A percentile compares a stretch with the other conserved stretches of the same genome.
phyloP scores from a whole-genome alignment of 2,329 filamentous ascomycete species.

The Colletotrichum shisoi region DNA sequence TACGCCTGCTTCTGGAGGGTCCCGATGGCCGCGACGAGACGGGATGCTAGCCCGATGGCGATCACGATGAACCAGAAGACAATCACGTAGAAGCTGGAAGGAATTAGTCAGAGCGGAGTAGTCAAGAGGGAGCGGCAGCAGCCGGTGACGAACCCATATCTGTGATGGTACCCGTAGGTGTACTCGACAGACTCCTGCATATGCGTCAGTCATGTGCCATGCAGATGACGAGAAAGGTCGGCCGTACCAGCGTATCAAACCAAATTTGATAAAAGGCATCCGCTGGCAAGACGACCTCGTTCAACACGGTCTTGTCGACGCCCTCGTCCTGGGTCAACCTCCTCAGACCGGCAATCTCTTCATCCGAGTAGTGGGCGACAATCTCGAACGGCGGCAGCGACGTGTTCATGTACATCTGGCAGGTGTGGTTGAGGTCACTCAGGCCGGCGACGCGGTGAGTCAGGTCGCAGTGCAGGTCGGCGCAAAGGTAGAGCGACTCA shows the following conservation, averaged over 20 bases:
- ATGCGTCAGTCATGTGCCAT: conserved; percentile 16
- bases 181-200: conserved; percentile 49
- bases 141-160: conserved; percentile 18
- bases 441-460: conserved; percentile 43
- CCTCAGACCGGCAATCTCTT: conserved; percentile 46
- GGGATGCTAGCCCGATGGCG: conserved; percentile 49
- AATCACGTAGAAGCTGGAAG: conserved; percentile 47
- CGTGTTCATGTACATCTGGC: conserved; percentile 41
- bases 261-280: conserved; percentile 48
- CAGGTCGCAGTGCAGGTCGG: conserved; percentile 48
- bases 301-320: conserved; percentile 33
- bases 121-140: neutral
- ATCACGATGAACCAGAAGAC: conserved; percentile 54
- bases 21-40: conserved; percentile 40
- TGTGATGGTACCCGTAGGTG: conserved; percentile 47
- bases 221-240: neutral
- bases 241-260: conserved; percentile 51
- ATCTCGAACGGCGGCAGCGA: conserved; percentile 49
- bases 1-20: conserved; percentile 23
- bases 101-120: conserved; percentile 6
- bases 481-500: conserved; percentile 51
- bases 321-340: conserved; percentile 46
- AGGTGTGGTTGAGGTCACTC: conserved; percentile 49
- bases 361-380: conserved; percentile 48
- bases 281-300: conserved; percentile 49